Percentiles rank a stretch among this genome's conserved stretches.
Evolutionary conservation across 352 stramenopile genomes (phyloP).

Genomic region (Globisporangium acanthophoron): DNA sequence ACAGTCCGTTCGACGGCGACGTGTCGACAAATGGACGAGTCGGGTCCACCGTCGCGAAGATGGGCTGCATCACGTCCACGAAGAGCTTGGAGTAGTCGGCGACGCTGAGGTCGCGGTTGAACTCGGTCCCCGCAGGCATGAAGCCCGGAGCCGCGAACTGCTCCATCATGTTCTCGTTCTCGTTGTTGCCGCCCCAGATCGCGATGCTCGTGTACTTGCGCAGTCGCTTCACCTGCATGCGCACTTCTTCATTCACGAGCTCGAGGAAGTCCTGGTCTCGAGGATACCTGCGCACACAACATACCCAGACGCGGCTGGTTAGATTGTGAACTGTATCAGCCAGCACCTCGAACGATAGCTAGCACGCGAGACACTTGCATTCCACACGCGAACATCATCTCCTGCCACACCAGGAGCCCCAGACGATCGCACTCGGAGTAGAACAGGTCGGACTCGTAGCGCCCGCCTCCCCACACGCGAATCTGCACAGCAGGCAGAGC

Average conservation of each 20-base stretch:
- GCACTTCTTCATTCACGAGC: constrained; percentile 51
- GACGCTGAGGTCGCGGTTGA: constrained; percentile 78
- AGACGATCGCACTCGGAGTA: constrained; percentile 77
- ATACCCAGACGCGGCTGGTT: neutral
- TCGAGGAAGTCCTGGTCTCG: constrained; percentile 57
- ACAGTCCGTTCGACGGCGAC: constrained; percentile 80
- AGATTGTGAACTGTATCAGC: neutral
- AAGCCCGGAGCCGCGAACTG: constrained; percentile 54
- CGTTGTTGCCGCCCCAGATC: constrained; percentile 90
- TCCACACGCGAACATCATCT: constrained; percentile 89
- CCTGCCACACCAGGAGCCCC: constrained; percentile 86
- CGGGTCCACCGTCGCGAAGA: constrained; percentile 42
- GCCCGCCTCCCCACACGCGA: constrained; percentile 82
- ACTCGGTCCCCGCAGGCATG: constrained; percentile 36
- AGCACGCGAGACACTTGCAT: constrained; percentile 36
- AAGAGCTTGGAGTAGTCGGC: constrained; percentile 79
- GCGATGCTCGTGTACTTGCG: constrained; percentile 77
- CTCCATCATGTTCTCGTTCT: constrained; percentile 88
- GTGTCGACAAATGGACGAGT: constrained; percentile 79
- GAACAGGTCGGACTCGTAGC: constrained; percentile 82
- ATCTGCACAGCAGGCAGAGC: constrained; percentile 24
- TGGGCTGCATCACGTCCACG: constrained; percentile 60
- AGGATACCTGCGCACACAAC: constrained; percentile 26
- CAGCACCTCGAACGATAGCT: neutral
- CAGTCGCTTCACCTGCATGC: constrained; percentile 56